A percentile compares a stretch with the other conserved stretches of the same genome.
Conservation (phyloP, 2,329 filamentous ascomycete species). For the Colletotrichum musae region DNA sequence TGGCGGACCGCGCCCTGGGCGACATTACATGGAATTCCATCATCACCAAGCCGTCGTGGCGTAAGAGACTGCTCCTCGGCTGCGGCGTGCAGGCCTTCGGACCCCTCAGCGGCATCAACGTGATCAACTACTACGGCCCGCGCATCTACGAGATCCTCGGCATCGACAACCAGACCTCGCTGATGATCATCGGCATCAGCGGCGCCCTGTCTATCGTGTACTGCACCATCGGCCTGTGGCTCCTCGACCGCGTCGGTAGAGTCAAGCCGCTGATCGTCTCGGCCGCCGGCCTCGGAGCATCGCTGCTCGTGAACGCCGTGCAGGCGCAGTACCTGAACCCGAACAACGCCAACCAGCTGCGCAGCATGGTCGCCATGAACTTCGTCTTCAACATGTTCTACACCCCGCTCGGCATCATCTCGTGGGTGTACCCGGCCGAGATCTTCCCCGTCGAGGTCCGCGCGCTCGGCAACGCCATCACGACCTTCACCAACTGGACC, state of each 20-base stretch:
- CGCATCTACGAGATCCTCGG: slow-evolving; percentile 60
- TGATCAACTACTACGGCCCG: slow-evolving; percentile 55
- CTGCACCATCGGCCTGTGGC: slow-evolving; percentile 60
- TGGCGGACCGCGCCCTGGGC: slow-evolving; percentile 51
- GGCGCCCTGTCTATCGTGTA: slow-evolving; percentile 64
- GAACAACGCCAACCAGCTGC: slow-evolving; percentile 46
- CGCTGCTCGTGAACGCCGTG: slow-evolving; percentile 48
- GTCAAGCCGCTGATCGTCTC: slow-evolving; percentile 63
- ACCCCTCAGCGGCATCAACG: slow-evolving; percentile 53
- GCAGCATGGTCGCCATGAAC: slow-evolving; percentile 51
- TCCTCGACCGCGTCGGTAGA: slow-evolving; percentile 62
- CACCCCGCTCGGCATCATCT: slow-evolving; percentile 59
- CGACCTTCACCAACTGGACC: slow-evolving; percentile 50
- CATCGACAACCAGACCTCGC: slow-evolving; percentile 57
- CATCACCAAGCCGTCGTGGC: slow-evolving; percentile 58
- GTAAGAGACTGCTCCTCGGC: slow-evolving; percentile 61
- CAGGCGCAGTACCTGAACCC: slow-evolving; percentile 47
- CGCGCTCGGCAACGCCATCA: slow-evolving; percentile 48
- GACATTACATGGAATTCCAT: slow-evolving; percentile 57
- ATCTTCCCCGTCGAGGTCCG: slow-evolving; percentile 55
- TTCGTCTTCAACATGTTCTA: slow-evolving; percentile 52
- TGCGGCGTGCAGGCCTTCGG: slow-evolving; percentile 64
- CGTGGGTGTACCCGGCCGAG: slow-evolving; percentile 56
- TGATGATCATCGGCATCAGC: slow-evolving; percentile 66
- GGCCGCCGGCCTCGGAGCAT: slow-evolving; percentile 47